These are phyloP conservation scores for Fusarium piperis DNA, from an alignment of 2,329 filamentous ascomycete genomes.

Conservation along the genomic window DNA sequence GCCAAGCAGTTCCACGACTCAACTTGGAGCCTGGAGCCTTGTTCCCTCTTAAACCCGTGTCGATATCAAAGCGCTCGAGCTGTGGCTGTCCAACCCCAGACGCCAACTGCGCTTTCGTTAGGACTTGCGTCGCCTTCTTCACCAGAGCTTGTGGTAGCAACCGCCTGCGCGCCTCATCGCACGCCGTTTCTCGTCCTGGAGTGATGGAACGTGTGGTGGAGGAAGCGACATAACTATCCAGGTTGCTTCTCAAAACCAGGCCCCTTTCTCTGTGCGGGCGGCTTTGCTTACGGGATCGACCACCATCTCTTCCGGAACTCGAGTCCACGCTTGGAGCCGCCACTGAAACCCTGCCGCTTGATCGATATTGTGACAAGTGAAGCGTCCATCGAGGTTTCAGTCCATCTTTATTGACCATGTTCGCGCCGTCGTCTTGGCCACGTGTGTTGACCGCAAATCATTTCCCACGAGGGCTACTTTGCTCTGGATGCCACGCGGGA, in stretches of 20 bases:
- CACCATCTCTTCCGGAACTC: background rate
- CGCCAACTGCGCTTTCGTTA: background rate
- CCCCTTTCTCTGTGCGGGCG: background rate
- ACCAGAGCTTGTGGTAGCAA: background rate
- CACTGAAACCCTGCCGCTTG: background rate
- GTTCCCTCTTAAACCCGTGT: conserved; percentile 1
- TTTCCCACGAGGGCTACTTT: conserved; percentile 11
- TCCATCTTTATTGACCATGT: background rate
- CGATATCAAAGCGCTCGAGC: background rate
- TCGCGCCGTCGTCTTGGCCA: conserved; percentile 9
- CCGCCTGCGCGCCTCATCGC: background rate
- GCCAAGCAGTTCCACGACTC: conserved; percentile 8
- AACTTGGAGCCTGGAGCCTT: background rate
- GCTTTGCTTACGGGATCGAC: background rate
- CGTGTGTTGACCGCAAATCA: conserved; percentile 24
- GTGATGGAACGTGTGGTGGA: background rate
- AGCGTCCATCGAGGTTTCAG: background rate
- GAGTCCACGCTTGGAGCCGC: background rate
- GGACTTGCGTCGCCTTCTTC: background rate
- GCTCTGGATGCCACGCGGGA: conserved; percentile 27
- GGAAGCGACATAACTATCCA: background rate
- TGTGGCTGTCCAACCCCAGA: background rate
- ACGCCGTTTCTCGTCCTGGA: background rate
- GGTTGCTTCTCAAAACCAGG: background rate
- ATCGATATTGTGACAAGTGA: background rate